Evolutionary conservation across 768 basidiomycete species (phyloP).

Genomic region (Gloeophyllum trabeum): DNA sequence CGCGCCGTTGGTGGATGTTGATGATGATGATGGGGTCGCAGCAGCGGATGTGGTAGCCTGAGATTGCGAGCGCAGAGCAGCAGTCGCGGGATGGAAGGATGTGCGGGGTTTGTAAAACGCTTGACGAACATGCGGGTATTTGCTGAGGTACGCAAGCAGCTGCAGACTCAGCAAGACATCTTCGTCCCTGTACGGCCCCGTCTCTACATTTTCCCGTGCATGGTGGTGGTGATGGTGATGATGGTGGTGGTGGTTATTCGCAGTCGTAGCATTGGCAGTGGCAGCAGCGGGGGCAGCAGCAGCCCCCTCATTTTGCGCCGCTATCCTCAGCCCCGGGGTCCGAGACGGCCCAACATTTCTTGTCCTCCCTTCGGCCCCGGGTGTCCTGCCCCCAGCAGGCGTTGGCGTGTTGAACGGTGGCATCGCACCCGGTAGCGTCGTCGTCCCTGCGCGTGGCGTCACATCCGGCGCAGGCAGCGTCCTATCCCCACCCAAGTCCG

Average conservation of each 20-base stretch:
- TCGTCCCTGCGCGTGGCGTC: slow-evolving; percentile 52
- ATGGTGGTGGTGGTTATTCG: slow-evolving; percentile 9
- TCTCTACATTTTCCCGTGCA: slow-evolving; percentile 25
- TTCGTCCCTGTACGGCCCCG: slow-evolving; percentile 84
- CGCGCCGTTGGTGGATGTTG: slow-evolving; percentile 1
- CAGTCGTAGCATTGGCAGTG: slow-evolving; percentile 13
- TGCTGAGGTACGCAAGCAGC: slow-evolving; percentile 90
- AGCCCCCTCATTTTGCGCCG: not conserved
- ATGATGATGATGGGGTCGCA: slow-evolving; percentile 2
- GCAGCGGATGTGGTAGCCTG: slow-evolving; percentile 1
- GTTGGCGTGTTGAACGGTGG: not conserved
- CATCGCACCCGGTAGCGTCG: slow-evolving; percentile 32
- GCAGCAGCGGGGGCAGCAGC: not conserved
- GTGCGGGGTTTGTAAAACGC: slow-evolving; percentile 85
- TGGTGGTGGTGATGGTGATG: slow-evolving; percentile 22
- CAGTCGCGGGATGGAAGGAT: slow-evolving; percentile 74
- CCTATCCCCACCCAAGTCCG: slow-evolving; percentile 11
- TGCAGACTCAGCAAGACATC: slow-evolving; percentile 87
- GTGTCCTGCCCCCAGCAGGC: not conserved
- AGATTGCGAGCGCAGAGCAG: too few relatives aligned
- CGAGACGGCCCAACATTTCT: not conserved
- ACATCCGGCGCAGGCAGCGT: slow-evolving; percentile 22
- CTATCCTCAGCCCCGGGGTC: not conserved
- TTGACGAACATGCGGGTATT: slow-evolving; percentile 94
- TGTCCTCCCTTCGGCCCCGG: not conserved